Evolutionary conservation across 495 filamentous ascomycete genomes (phyloP).

Genomic region (Aspergillus bridgeri): DNA sequence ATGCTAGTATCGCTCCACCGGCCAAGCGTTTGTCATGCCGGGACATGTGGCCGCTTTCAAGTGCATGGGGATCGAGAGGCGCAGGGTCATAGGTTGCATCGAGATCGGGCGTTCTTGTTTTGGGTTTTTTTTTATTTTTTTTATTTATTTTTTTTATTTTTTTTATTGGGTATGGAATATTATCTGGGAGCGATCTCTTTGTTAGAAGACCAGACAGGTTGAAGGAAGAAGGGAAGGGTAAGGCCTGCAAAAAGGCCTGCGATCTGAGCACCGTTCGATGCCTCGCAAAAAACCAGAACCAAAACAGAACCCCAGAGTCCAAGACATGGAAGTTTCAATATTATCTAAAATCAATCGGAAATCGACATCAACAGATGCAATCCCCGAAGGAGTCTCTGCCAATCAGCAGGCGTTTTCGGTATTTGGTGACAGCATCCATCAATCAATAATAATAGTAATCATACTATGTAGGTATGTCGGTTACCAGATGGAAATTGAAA

Average conservation of each 20-base stretch:
- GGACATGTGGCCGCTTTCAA: conserved; percentile 28
- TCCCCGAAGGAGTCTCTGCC: neutral
- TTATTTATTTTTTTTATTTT: neutral
- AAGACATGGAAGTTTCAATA: too few relatives aligned
- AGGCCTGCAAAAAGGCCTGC: neutral
- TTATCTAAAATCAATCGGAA: neutral
- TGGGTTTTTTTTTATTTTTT: neutral
- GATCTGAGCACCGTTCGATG: conserved; percentile 13
- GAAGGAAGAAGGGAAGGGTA: neutral
- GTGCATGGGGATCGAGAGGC: conserved; percentile 19
- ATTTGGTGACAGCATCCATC: neutral
- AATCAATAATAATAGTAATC: too few relatives aligned
- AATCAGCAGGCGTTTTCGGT: neutral
- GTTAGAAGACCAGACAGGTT: too few relatives aligned
- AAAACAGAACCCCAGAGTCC: too few relatives aligned
- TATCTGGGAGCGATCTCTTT: neutral
- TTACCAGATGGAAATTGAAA: too few relatives aligned
- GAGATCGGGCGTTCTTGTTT: conserved; percentile 15
- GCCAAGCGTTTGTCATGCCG: conserved; percentile 15
- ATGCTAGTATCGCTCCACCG: conserved; percentile 9
- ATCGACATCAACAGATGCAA: neutral
- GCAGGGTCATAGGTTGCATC: conserved; percentile 11
- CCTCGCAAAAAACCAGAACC: neutral
- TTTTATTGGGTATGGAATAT: neutral
- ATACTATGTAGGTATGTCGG: too few relatives aligned